phyloP scores from a whole-genome alignment of 164 flowering plant genomes.

The Vitis rotundifolia region DNA sequence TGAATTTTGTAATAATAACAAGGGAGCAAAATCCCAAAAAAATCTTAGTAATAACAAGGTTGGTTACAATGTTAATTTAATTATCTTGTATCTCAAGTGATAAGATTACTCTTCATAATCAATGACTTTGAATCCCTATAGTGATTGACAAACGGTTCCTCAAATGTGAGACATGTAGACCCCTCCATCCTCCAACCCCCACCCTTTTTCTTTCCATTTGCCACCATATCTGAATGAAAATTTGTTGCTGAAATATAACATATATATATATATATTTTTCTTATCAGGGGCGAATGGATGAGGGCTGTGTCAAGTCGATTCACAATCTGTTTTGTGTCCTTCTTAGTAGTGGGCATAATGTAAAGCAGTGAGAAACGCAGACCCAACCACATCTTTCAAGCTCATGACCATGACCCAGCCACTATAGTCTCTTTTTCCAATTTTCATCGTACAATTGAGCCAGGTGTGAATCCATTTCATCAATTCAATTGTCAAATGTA shows the following conservation, averaged over 20 bases:
- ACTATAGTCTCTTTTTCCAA: background rate
- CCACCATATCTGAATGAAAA: background rate
- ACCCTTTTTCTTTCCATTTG: background rate
- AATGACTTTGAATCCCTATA: background rate
- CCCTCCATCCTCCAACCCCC: conserved; percentile 7
- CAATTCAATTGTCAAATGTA: background rate
- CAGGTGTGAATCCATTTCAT: background rate
- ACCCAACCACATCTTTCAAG: background rate
- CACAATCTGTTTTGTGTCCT: conserved; percentile 10
- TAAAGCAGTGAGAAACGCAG: conserved; percentile 3
- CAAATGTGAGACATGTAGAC: conserved; percentile 16
- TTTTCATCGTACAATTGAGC: background rate
- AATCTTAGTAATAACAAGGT: background rate
- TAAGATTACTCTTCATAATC: conserved; percentile 11
- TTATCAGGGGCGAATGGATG: background rate
- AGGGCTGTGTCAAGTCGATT: conserved; percentile 5
- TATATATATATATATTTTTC: background rate
- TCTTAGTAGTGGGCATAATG: conserved; percentile 11
- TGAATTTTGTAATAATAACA: no score
- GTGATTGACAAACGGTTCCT: conserved; percentile 18
- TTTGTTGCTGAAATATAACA: background rate
- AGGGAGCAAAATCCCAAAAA: background rate
- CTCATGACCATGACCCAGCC: background rate
- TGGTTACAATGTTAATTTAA: background rate
- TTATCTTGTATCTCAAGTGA: conserved; percentile 9